Conservation (phyloP, 176 grass and related monocot species). For the Phoenix dactylifera region DNA sequence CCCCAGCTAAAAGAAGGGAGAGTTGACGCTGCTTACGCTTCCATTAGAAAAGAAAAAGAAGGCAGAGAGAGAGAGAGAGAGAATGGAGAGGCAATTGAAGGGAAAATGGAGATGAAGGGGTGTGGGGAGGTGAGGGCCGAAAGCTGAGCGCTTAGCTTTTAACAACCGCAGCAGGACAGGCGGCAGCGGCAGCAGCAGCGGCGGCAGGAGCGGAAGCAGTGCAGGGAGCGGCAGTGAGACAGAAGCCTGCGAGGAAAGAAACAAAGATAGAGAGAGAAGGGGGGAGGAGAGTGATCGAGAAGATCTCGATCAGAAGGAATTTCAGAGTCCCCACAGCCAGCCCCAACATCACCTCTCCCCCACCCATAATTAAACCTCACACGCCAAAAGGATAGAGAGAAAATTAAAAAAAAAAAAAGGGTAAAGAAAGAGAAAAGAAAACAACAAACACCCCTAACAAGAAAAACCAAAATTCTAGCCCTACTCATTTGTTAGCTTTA, state of each 20-base stretch:
- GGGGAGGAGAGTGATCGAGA: constrained; percentile 28
- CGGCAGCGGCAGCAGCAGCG: not conserved
- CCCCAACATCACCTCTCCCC: constrained; percentile 9
- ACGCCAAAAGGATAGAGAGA: not conserved
- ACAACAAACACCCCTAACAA: not conserved
- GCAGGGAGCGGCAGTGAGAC: not conserved
- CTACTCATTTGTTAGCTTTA: too few relatives aligned
- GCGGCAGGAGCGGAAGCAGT: not conserved
- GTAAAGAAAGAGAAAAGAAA: constrained; percentile 16
- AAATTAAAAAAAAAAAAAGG: not conserved
- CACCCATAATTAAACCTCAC: constrained; percentile 7
- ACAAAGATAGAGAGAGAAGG: constrained; percentile 13
- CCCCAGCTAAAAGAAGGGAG: constrained; percentile 2
- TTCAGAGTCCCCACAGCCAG: constrained; percentile 39
- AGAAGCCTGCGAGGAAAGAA: constrained; percentile 20
- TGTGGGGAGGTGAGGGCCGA: not conserved
- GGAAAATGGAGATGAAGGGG: not conserved
- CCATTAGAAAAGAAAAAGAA: not conserved
- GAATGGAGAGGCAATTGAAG: not conserved
- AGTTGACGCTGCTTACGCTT: not conserved
- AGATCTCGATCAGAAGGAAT: constrained; percentile 38
- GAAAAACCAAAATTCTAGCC: too few relatives aligned
- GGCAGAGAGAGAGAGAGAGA: not conserved
- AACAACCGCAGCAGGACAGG: constrained; percentile 13
- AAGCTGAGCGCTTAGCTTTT: constrained; percentile 18